Percentiles rank a stretch among this genome's conserved stretches.
Conservation (phyloP, 2,329 filamentous ascomycete genomes). For the Sarocladiaceae sp. region DNA sequence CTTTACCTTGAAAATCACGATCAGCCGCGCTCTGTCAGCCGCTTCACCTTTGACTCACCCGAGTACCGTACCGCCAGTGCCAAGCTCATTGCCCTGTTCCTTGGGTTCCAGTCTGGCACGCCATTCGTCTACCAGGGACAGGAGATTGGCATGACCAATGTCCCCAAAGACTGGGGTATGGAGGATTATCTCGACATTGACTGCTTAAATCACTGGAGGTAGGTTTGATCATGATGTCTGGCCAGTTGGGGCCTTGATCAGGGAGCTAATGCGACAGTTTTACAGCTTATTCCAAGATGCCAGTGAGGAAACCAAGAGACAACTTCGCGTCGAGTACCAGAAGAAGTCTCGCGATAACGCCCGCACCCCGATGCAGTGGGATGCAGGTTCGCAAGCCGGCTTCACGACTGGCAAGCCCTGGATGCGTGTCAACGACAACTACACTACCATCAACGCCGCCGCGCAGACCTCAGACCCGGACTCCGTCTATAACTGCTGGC, state of each 20-base stretch:
- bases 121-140: constrained; percentile 66
- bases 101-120: constrained; percentile 54
- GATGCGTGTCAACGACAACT: constrained; percentile 65
- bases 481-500: constrained; percentile 58
- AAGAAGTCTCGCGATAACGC: constrained; percentile 62
- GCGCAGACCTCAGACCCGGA: constrained; percentile 39
- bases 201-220: constrained; percentile 45
- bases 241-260: background rate
- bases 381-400: constrained; percentile 50
- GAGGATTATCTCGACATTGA: constrained; percentile 65
- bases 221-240: constrained; percentile 15
- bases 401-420: constrained; percentile 60
- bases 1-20: constrained; percentile 63
- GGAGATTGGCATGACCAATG: constrained; percentile 61
- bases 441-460: constrained; percentile 55
- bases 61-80: constrained; percentile 42
- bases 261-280: constrained; percentile 6
- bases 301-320: constrained; percentile 30
- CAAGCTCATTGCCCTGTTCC: constrained; percentile 54
- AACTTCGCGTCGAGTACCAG: constrained; percentile 40
- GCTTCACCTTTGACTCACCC: constrained; percentile 45
- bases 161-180: constrained; percentile 54
- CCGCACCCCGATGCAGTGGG: constrained; percentile 68
- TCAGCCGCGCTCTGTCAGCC: constrained; percentile 52
- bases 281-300: constrained; percentile 30